Percentiles rank a stretch among this genome's conserved stretches.
phyloP scores from a whole-genome alignment of 495 filamentous ascomycete species.

The Neurospora tetrasperma region DNA sequence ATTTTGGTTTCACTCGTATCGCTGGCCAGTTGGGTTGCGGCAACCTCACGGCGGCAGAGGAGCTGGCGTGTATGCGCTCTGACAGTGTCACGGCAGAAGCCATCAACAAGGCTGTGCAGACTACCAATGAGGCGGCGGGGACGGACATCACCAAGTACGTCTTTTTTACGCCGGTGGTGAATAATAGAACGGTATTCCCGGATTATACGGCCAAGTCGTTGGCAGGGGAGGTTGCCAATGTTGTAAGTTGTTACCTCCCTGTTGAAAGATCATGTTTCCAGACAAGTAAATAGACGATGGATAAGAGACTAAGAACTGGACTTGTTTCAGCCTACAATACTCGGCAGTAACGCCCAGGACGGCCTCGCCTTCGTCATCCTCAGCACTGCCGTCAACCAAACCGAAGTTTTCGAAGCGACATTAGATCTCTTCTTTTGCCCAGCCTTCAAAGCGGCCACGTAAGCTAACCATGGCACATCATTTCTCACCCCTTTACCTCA shows the following conservation, averaged over 20 bases:
- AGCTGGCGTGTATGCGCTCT: conserved; percentile 37
- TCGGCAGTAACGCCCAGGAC: conserved; percentile 16
- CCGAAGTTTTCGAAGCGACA: conserved; percentile 3
- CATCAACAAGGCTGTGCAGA: conserved; percentile 23
- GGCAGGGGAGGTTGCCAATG: conserved; percentile 7
- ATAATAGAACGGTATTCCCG: conserved; percentile 29
- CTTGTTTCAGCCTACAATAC: conserved; percentile 8
- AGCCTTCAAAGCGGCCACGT: conserved; percentile 10
- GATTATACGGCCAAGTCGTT: conserved; percentile 24
- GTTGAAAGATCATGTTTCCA: neutral
- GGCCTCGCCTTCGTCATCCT: conserved; percentile 12
- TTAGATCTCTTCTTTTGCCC: conserved; percentile 19
- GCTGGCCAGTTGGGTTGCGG: conserved; percentile 24
- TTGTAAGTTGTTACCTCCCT: conserved; percentile 8
- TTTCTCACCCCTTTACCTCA: neutral
- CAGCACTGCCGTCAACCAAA: conserved; percentile 6
- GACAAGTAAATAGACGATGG: neutral
- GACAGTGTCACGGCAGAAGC: conserved; percentile 15
- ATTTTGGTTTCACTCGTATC: conserved; percentile 29
- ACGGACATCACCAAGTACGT: conserved; percentile 12
- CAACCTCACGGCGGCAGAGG: conserved; percentile 25
- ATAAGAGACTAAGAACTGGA: neutral
- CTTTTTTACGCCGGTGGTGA: conserved; percentile 17
- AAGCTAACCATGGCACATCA: neutral
- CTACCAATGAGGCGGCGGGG: conserved; percentile 25